A percentile compares a stretch with the other conserved stretches of the same genome.
Evolutionary conservation across 2,329 filamentous ascomycete genomes (phyloP).

Genomic region (Diaporthe destruens): DNA sequence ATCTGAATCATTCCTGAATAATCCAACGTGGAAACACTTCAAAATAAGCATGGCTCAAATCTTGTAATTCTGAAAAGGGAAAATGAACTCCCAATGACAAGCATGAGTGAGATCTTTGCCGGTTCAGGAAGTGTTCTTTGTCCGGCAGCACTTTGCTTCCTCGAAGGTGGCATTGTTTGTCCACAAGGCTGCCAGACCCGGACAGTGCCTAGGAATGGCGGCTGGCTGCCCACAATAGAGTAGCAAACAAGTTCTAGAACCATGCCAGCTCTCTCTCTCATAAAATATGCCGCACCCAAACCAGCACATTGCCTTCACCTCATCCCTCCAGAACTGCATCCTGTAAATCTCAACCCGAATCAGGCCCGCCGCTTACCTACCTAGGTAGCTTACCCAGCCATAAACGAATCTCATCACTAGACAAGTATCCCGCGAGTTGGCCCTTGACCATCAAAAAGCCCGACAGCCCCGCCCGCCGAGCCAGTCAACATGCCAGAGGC

Average conservation of each 20-base stretch:
- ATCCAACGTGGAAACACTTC: background rate
- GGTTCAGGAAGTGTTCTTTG: slow-evolving; percentile 9
- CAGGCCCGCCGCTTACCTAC: no score
- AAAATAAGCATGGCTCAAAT: background rate
- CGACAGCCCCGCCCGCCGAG: no score
- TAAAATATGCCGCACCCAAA: background rate
- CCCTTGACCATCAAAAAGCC: background rate
- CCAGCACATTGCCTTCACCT: background rate
- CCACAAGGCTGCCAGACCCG: background rate
- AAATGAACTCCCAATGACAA: background rate
- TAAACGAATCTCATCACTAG: background rate
- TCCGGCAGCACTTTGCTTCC: background rate
- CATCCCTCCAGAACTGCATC: background rate
- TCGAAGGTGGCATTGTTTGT: background rate
- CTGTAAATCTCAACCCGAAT: no score
- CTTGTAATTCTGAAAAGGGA: background rate
- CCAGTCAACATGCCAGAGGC: slow-evolving; percentile 28
- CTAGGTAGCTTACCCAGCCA: no score
- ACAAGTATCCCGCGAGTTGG: background rate
- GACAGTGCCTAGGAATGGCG: background rate
- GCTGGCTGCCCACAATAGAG: background rate
- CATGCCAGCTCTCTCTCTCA: no score
- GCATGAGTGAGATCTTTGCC: background rate
- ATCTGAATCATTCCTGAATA: no score
- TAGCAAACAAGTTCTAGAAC: background rate